phyloP scores from a whole-genome alignment of 2,329 filamentous ascomycete species.

The Epichloe baconii region DNA sequence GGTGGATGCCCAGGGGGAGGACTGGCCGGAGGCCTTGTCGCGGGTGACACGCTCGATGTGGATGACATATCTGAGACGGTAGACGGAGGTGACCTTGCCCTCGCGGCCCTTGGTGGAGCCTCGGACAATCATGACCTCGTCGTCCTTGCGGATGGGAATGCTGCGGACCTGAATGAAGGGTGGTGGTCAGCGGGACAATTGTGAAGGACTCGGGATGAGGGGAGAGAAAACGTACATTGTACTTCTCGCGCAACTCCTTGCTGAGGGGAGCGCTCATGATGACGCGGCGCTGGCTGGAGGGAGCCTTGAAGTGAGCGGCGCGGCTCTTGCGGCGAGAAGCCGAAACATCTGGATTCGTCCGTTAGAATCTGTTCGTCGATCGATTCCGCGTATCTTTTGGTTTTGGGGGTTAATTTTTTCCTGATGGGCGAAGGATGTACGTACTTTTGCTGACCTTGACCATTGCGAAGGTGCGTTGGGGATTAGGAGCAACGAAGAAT shows the following conservation, averaged over 20 bases:
- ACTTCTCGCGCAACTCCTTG: conserved; percentile 97
- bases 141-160: conserved; percentile 95
- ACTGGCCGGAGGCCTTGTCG: conserved; percentile 96
- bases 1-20: conserved; percentile 84
- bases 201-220: not conserved
- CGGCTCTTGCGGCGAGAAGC: conserved; percentile 97
- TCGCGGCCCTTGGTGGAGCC: conserved; percentile 95
- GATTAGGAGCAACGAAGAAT: conserved; percentile 11
- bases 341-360: conserved; percentile 35
- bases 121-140: conserved; percentile 86
- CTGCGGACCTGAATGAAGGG: conserved; percentile 58
- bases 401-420: not conserved
- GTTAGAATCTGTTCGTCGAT: not conserved
- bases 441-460: conserved; percentile 54
- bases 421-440: conserved; percentile 12
- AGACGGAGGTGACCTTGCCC: conserved; percentile 96
- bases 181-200: not conserved
- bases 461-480: conserved; percentile 39
- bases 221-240: conserved; percentile 60
- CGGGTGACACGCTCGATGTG: conserved; percentile 94
- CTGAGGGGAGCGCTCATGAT: conserved; percentile 95
- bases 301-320: conserved; percentile 94
- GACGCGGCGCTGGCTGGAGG: conserved; percentile 82
- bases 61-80: conserved; percentile 95
- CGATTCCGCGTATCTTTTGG: not conserved